Base-by-base conservation (phyloP, 441 rosid genomes). In the Croton laevigatus region DNA sequence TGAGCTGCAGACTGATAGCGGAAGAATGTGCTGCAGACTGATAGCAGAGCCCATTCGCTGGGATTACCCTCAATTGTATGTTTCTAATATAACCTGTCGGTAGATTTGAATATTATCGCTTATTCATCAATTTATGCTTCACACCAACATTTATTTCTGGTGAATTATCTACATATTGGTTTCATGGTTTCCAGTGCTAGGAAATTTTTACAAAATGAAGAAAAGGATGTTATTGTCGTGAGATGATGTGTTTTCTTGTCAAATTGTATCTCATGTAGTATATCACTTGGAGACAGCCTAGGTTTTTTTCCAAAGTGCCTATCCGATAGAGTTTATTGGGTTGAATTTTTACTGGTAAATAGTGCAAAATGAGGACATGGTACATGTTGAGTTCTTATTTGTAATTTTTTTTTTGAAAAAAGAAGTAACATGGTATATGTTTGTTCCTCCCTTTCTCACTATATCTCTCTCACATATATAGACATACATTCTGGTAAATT, bases 51-150 rank as follows among this genome's bases (percentile, higher is more conserved):
- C n/a, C 65, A 14, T 74, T 66, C 51, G 69, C 74, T 57, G 71
- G 75, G 69, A 61, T 49, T 55, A 71, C 63, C 71, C 40, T 75
- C 79, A 73, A 57, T 63, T 69, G 83, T 85, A 79, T 75, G 82
- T 81, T 71, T 55, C 78, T 65, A 36, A 69, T 68, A 27, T 27
- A 68, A 70, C 75, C 62, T 68, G 63, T 62, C 70, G 38, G 20
- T 72, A 36, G 32, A 23, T 48, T 71, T n/a, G 19, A 57, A 45
- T 62, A 17, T 61, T 65, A 37, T 44, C 6, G 20, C 38, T 34
- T 14, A 52, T 8, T 42, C 14, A 14, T 48, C 49, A 58, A 44
- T 27, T 72, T 44, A 8, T 16, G n/a, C 8, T 16, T 48, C 60
- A 23, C 23, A 8, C 34, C 8, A 27, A 4, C 37, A 13, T 46